These are phyloP conservation scores for Fraxinus ornus DNA, from an alignment of 305 asterid species.

Conservation along the genomic window DNA sequence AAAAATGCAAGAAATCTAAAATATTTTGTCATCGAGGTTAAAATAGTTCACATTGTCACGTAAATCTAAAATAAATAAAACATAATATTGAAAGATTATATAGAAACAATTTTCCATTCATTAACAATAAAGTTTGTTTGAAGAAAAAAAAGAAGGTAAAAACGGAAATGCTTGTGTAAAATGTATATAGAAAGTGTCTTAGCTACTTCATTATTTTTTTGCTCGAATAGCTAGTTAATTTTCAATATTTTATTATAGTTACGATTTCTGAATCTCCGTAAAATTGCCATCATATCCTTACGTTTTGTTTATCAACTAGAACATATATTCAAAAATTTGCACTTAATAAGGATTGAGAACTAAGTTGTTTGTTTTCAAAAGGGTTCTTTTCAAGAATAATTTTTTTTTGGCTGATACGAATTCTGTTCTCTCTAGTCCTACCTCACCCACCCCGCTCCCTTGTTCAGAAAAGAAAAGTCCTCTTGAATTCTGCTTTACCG, in stretches of 20 bases:
- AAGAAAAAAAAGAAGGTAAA: too few species aligned
- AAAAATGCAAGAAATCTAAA: neutral
- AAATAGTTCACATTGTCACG: neutral
- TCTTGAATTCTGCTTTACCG: neutral
- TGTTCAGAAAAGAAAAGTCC: neutral
- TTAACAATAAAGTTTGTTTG: neutral
- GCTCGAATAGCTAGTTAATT: neutral
- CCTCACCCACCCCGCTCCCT: neutral
- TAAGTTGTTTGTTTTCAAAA: neutral
- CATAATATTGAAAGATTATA: neutral
- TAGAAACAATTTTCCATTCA: neutral
- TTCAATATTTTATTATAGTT: neutral
- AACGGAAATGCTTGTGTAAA: neutral
- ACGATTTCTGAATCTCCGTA: too few species aligned
- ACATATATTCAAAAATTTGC: neutral
- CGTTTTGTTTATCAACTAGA: neutral
- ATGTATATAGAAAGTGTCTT: neutral
- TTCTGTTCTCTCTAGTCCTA: neutral
- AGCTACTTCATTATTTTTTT: too few species aligned
- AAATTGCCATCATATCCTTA: neutral
- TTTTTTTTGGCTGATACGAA: neutral
- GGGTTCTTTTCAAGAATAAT: slow-evolving; percentile 25
- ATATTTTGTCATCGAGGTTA: neutral
- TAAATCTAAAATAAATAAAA: neutral
- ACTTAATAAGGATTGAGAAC: neutral